Conservation (phyloP, 225 moss, liverwort and hornwort species). For the Polytrichum formosum region DNA sequence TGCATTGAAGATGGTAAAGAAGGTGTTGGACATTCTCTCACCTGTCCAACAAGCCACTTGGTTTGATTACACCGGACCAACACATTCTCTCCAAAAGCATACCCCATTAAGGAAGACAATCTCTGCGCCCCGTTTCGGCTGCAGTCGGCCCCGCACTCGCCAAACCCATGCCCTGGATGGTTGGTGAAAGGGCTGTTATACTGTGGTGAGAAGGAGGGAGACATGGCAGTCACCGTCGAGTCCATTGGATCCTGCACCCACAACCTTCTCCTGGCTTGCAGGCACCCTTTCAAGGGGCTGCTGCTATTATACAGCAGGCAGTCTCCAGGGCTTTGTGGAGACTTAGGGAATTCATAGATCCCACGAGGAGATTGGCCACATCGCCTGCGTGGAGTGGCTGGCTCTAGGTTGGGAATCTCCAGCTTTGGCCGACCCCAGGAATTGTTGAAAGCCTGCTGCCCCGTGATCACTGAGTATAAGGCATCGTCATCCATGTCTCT, state of each 20-base stretch:
- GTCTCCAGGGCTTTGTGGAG: conserved; percentile 45
- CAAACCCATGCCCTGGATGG: conserved; percentile 39
- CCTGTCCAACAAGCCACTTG: conserved; percentile 63
- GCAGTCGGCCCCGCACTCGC: conserved; percentile 20
- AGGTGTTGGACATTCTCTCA: conserved; percentile 3
- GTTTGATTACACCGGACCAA: conserved; percentile 53
- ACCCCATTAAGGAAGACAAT: conserved; percentile 1
- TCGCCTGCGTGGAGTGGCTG: conserved; percentile 37
- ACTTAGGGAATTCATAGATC: conserved; percentile 50
- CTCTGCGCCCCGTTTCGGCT: neutral
- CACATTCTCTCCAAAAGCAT: conserved; percentile 35
- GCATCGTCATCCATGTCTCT: conserved; percentile 30
- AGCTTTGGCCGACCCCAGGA: conserved; percentile 40
- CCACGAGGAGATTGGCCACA: conserved; percentile 46
- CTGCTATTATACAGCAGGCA: conserved; percentile 9
- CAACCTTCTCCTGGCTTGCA: conserved; percentile 13
- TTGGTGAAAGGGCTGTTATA: conserved; percentile 31
- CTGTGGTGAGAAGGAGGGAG: conserved; percentile 11
- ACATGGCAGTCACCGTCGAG: conserved; percentile 22
- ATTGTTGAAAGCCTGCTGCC: conserved; percentile 6
- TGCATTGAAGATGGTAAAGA: neutral
- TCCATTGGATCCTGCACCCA: conserved; percentile 33
- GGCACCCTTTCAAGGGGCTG: conserved; percentile 23
- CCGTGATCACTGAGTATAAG: conserved; percentile 21
- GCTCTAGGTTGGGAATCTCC: conserved; percentile 40